Percentiles rank a stretch among this genome's conserved stretches.
Evolutionary conservation across 1,284 basidiomycete species (phyloP).

Genomic region (Moesziomyces sp.): DNA sequence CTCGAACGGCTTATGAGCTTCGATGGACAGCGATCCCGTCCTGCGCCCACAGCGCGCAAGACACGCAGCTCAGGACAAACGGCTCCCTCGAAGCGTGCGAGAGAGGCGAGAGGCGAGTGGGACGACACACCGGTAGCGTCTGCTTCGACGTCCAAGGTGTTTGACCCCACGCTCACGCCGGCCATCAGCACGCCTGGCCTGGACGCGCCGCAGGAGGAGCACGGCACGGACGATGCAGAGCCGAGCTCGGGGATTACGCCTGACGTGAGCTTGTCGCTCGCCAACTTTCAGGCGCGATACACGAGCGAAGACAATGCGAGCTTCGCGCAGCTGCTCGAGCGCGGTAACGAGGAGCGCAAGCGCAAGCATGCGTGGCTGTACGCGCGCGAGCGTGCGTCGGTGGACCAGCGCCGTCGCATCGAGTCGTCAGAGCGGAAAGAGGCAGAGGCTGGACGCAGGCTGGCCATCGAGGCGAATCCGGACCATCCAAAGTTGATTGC

Average conservation of each 20-base stretch:
- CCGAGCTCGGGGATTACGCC: conserved; percentile 23
- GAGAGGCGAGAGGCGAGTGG: conserved; percentile 17
- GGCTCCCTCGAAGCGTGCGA: too few relatives aligned
- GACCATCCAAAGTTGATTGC: conserved; percentile 17
- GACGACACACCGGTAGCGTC: conserved; percentile 34
- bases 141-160: conserved; percentile 1
- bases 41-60: conserved; percentile 6
- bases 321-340: conserved; percentile 56
- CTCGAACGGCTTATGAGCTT: conserved; percentile 37
- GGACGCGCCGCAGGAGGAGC: not conserved
- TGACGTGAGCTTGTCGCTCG: conserved; percentile 43
- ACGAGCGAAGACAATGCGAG: conserved; percentile 67
- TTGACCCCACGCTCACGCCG: conserved; percentile 24
- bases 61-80: not conserved
- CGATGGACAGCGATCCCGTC: conserved; percentile 21
- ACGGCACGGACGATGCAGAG: conserved; percentile 8
- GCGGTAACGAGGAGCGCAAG: conserved; percentile 46
- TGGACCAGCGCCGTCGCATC: conserved; percentile 30
- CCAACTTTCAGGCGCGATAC: conserved; percentile 55
- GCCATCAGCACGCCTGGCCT: conserved; percentile 9
- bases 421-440: conserved; percentile 15
- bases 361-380: conserved; percentile 57
- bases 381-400: conserved; percentile 36
- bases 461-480: conserved; percentile 43
- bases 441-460: conserved; percentile 29